Percentiles rank a stretch among this genome's conserved stretches.
Conservation (phyloP, 441 rosid genomes). For the Daphne laureola region DNA sequence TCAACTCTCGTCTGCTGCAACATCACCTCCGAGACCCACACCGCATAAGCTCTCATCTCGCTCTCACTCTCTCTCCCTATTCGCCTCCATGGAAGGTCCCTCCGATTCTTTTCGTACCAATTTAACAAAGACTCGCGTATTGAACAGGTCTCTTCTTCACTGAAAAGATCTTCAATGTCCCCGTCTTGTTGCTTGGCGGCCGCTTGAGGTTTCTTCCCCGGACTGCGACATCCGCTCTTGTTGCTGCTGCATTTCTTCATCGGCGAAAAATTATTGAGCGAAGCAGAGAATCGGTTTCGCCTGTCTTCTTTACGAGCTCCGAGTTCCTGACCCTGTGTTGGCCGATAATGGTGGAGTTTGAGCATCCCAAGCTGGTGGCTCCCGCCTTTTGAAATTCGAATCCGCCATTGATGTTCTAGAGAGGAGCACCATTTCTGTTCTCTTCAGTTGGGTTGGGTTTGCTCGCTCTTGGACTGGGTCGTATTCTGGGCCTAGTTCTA, state of each 20-base stretch:
- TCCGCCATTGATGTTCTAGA: background rate
- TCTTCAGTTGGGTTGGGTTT: too few relatives aligned
- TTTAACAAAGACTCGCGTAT: slow-evolving; percentile 47
- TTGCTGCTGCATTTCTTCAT: slow-evolving; percentile 2
- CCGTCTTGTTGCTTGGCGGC: slow-evolving; percentile 12
- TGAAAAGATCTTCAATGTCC: slow-evolving; percentile 76
- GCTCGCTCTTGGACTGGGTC: too few relatives aligned
- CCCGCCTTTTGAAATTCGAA: slow-evolving; percentile 11
- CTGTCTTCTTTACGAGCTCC: too few relatives aligned
- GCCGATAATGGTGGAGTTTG: background rate
- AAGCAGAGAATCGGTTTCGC: background rate
- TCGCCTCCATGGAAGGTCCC: slow-evolving; percentile 82
- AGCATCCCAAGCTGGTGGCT: slow-evolving; percentile 1
- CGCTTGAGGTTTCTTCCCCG: slow-evolving; percentile 1
- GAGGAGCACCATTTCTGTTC: background rate
- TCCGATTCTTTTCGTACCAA: slow-evolving; percentile 62
- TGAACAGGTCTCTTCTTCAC: slow-evolving; percentile 34
- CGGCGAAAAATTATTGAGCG: background rate
- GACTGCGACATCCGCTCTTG: background rate
- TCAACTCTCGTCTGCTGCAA: slow-evolving; percentile 93
- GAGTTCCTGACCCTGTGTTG: too few relatives aligned
- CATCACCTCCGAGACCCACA: slow-evolving; percentile 97
- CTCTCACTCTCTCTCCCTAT: slow-evolving; percentile 23
- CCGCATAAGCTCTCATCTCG: slow-evolving; percentile 66
- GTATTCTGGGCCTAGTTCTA: too few relatives aligned